Base-by-base conservation (phyloP, 1,284 basidiomycete species). In the Apiotrichum gracile region DNA sequence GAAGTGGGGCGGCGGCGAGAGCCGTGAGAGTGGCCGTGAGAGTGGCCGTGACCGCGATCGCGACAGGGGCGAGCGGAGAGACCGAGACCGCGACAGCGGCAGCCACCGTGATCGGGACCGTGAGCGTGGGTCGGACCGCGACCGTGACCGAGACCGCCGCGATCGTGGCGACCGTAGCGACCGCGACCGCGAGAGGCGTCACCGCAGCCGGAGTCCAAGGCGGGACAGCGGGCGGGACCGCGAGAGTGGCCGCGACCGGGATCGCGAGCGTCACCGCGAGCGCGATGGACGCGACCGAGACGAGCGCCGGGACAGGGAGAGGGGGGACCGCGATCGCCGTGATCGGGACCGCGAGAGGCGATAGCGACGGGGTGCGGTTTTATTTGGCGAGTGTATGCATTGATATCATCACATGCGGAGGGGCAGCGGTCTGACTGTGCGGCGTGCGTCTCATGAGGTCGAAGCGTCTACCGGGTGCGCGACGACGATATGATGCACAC, bases 121-220 rank as follows among this genome's bases (percentile, higher is more conserved):
- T 16, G 54, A 51, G 31, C 37, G 37, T n/a, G n/a, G n/a, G n/a
- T n/a, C n/a, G n/a, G n/a, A n/a, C 40, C 40, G 41, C 16, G 41
- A 43, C 16, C 37, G n/a, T 13, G 37, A 50, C 21, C 33, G 48
- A 5, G 50, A 52, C 21, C 52, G 51, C 16, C 49, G 47, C 16
- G 31, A 33, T 24, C 22, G 48, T 34, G 48, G 31, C 27, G 40
- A 37, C 31, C 46, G n/a, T n/a, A n/a, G n/a, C n/a, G n/a, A n/a
- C n/a, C n/a, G n/a, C n/a, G n/a, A n/a, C n/a, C n/a, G 51, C 26
- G 49, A 51, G 19, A 39, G 47, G 43, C 37, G 53, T 47, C 42
- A 25, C 25, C 31, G 27, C 27, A 33, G 47, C 9, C 10, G 31
- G 31, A 31, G 31, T 31, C 31, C 31, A 14, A 25, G 40, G n/a